These are phyloP conservation scores for Pisolithus tinctorius DNA, from an alignment of 768 basidiomycete species.

Conservation along the genomic window DNA sequence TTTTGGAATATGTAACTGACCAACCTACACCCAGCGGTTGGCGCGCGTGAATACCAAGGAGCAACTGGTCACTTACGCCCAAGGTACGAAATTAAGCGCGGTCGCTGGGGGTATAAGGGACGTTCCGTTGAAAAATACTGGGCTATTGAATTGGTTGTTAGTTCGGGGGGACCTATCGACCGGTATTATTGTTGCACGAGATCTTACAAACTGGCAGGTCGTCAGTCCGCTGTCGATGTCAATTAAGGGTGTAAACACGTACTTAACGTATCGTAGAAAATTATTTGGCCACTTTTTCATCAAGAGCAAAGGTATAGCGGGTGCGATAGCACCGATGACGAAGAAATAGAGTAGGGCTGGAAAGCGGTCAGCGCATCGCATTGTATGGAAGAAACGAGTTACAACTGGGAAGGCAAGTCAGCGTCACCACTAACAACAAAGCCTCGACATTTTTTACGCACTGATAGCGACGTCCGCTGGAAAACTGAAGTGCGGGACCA, in stretches of 20 bases:
- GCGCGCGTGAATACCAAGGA: neutral
- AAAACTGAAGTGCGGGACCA: conserved; percentile 56
- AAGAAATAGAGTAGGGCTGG: conserved; percentile 64
- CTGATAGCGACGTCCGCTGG: conserved; percentile 52
- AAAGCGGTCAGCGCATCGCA: conserved; percentile 18
- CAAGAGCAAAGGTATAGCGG: conserved; percentile 55
- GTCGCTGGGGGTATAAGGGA: conserved; percentile 73
- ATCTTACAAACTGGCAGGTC: conserved; percentile 13
- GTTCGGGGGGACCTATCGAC: neutral
- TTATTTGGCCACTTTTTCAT: conserved; percentile 58
- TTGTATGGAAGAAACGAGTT: conserved; percentile 8
- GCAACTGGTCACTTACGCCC: conserved; percentile 38
- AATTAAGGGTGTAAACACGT: conserved; percentile 18
- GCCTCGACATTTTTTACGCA: conserved; percentile 22
- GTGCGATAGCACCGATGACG: conserved; percentile 61
- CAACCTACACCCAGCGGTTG: conserved; percentile 24
- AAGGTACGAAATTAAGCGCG: conserved; percentile 79
- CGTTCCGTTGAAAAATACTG: conserved; percentile 63
- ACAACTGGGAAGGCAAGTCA: conserved; percentile 15
- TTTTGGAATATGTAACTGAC: conserved; percentile 76
- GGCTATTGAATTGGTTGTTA: conserved; percentile 26
- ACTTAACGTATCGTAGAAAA: conserved; percentile 64
- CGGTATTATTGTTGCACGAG: neutral
- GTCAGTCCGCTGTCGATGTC: conserved; percentile 16
- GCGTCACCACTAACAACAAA: neutral